Conservation (phyloP, 2,329 filamentous ascomycete species). For the Ascochyta viciae-villosae region DNA sequence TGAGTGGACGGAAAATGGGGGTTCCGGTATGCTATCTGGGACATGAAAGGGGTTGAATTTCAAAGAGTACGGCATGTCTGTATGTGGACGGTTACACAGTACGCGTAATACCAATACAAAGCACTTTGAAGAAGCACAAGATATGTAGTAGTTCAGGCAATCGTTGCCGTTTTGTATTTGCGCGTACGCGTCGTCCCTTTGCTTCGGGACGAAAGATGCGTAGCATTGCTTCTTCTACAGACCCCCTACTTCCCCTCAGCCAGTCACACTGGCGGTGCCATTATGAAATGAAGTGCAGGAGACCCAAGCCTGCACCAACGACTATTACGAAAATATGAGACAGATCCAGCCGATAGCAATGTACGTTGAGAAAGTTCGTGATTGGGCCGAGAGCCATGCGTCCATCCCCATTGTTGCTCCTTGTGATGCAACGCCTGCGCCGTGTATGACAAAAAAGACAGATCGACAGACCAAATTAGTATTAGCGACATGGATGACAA, state of each 20-base stretch:
- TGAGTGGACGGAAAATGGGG: background rate
- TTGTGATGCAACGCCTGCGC: constrained; percentile 16
- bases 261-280: constrained; percentile 8
- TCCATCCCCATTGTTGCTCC: constrained; percentile 10
- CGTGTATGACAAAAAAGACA: constrained; percentile 1
- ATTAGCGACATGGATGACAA: constrained; percentile 5
- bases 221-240: constrained; percentile 12
- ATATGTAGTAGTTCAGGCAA: constrained; percentile 3
- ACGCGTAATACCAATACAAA: background rate
- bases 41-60: background rate
- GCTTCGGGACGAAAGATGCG: constrained; percentile 4
- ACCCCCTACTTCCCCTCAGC: background rate
- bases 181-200: constrained; percentile 12
- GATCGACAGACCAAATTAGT: constrained; percentile 12
- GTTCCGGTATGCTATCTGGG: background rate
- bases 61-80: background rate
- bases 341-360: constrained; percentile 18
- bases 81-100: background rate
- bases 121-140: background rate
- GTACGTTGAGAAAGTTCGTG: constrained; percentile 17
- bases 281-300: constrained; percentile 12
- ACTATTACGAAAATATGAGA: constrained; percentile 18
- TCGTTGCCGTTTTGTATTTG: constrained; percentile 13
- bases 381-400: constrained; percentile 10
- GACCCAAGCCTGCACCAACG: constrained; percentile 4